Conservation (phyloP, 257 asterid genomes). For the Knoxia roxburghii region DNA sequence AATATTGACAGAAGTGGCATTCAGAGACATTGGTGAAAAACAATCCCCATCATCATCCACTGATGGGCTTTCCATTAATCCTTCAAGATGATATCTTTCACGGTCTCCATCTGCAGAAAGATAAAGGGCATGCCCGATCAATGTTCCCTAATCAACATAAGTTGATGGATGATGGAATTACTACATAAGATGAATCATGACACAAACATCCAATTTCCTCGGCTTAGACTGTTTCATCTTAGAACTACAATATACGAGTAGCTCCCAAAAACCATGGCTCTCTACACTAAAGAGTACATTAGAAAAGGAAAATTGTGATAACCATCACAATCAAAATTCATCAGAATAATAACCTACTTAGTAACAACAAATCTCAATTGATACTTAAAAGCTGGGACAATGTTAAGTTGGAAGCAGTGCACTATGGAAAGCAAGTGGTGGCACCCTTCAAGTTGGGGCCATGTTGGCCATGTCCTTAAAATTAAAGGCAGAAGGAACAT, state of each 20-base stretch:
- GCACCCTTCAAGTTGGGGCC: background rate
- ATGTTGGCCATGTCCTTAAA: background rate
- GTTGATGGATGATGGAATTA: background rate
- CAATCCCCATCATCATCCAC: constrained; percentile 92
- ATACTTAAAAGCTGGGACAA: background rate
- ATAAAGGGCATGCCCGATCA: constrained; percentile 18
- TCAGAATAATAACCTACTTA: background rate
- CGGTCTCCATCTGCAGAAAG: constrained; percentile 68
- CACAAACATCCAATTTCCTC: background rate
- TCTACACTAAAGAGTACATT: background rate
- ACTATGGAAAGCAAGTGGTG: background rate
- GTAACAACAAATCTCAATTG: background rate
- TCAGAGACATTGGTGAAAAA: constrained; percentile 86
- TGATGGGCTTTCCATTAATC: constrained; percentile 96
- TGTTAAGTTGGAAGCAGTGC: background rate
- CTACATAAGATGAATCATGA: background rate
- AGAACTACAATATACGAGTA: background rate
- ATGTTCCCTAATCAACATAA: constrained; percentile 8
- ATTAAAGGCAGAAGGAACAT: background rate
- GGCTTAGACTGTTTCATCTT: background rate
- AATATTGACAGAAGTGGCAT: constrained; percentile 83
- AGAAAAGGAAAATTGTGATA: background rate
- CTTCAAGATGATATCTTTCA: constrained; percentile 76
- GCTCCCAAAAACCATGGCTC: background rate
- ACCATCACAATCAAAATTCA: background rate